A percentile compares a stretch with the other conserved stretches of the same genome.
Conservation (phyloP, 176 grass and related monocot genomes). For the Hyparrhenia diplandra region DNA sequence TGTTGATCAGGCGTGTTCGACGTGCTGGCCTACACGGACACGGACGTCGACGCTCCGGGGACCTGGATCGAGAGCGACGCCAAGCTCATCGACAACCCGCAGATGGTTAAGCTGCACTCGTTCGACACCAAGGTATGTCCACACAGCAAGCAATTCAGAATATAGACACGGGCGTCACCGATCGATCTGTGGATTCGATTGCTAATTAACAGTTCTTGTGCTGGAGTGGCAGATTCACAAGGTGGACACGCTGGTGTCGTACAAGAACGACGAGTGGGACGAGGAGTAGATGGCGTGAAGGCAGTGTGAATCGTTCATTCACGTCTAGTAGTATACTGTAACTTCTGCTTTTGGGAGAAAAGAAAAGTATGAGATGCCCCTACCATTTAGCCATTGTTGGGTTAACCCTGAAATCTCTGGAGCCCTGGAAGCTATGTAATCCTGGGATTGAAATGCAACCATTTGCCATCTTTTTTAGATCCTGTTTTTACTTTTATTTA, state of each 20-base stretch:
- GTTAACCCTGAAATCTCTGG: not conserved
- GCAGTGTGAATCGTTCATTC: slow-evolving; percentile 93
- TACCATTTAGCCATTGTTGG: not conserved
- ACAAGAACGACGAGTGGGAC: slow-evolving; percentile 90
- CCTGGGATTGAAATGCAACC: not conserved
- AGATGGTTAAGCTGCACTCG: slow-evolving; percentile 97
- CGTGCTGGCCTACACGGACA: slow-evolving; percentile 94
- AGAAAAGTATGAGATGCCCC: not conserved
- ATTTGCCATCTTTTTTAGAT: not conserved
- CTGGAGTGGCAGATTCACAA: slow-evolving; percentile 87
- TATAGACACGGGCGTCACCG: too few species aligned
- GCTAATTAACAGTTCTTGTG: not conserved
- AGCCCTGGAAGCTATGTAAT: not conserved
- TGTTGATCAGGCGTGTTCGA: slow-evolving; percentile 74
- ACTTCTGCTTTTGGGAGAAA: not conserved
- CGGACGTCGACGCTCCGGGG: slow-evolving; percentile 61
- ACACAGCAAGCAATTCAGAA: too few species aligned
- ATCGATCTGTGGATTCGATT: not conserved
- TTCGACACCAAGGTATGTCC: slow-evolving; percentile 99
- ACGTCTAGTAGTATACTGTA: slow-evolving; percentile 29
- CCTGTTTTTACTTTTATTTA: not conserved
- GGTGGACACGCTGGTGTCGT: slow-evolving; percentile 93
- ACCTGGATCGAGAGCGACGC: slow-evolving; percentile 97
- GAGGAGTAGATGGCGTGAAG: slow-evolving; percentile 39
- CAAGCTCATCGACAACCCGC: slow-evolving; percentile 87